Percentiles rank a stretch among this genome's conserved stretches.
Evolutionary conservation across 192 early-diverging fungal genomes (phyloP).

Genomic region (Funneliformis geosporum): DNA sequence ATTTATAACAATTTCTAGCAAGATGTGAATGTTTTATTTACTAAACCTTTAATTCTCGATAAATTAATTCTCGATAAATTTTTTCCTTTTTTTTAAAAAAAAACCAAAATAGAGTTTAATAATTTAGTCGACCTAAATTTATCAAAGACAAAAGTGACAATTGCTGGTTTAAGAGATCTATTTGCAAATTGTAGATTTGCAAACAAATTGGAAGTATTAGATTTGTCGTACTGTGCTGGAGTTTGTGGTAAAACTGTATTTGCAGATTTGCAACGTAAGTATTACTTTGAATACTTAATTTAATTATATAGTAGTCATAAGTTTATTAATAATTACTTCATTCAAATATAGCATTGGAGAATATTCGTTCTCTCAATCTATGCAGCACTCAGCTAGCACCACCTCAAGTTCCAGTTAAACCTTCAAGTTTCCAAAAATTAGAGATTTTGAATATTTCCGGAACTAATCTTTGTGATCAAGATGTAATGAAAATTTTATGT

Average conservation of each 20-base stretch:
- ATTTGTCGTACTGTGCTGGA: not conserved
- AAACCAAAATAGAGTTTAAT: not conserved
- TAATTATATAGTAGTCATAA: not conserved
- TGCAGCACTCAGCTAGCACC: not conserved
- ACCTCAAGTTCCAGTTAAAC: not conserved
- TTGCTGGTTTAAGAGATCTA: not conserved
- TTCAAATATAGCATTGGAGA: not conserved
- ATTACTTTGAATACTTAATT: not conserved
- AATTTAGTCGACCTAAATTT: not conserved
- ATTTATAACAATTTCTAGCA: not conserved
- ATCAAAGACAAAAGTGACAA: conserved; percentile 8
- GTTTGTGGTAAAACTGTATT: not conserved
- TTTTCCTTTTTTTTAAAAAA: not conserved
- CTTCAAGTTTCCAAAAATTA: not conserved
- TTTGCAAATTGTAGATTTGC: conserved; percentile 1
- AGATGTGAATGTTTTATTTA: not conserved
- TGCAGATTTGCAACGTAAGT: conserved; percentile 5
- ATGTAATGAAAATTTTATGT: conserved; percentile 14
- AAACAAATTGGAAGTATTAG: not conserved
- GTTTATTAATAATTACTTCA: not conserved
- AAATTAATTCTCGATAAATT: not conserved
- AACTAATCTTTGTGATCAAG: not conserved
- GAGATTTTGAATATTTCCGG: not conserved
- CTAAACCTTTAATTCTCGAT: not conserved
- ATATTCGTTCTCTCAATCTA: not conserved